These are phyloP conservation scores for Ailanthus altissimus DNA, from an alignment of 345 rosid genomes.

Conservation along the genomic window DNA sequence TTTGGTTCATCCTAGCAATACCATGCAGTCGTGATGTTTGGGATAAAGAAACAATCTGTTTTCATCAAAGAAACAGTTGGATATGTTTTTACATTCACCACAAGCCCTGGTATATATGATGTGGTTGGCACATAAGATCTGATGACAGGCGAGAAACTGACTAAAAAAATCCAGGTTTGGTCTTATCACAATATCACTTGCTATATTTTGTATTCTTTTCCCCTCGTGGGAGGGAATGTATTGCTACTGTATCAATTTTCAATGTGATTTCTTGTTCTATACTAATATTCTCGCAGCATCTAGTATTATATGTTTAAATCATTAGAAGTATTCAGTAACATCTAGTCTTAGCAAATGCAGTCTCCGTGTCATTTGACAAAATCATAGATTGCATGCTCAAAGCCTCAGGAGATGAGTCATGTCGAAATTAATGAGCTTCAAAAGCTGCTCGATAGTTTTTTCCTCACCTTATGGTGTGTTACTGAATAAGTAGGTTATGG, in stretches of 20 bases:
- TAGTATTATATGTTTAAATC: background rate
- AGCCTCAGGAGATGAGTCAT: too few species aligned
- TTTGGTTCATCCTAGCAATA: slow-evolving; percentile 38
- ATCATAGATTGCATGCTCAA: background rate
- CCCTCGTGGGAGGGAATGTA: background rate
- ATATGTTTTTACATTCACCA: background rate
- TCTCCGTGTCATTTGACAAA: background rate
- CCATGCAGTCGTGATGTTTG: slow-evolving; percentile 48
- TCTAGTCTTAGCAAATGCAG: background rate
- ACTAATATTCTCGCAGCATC: background rate
- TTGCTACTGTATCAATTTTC: background rate
- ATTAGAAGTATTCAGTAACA: background rate
- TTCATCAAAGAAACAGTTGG: slow-evolving; percentile 34
- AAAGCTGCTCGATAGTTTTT: too few species aligned
- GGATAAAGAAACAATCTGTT: slow-evolving; percentile 22
- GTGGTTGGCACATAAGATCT: background rate
- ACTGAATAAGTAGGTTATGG: too few species aligned
- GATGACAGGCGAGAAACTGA: background rate
- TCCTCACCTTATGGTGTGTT: too few species aligned
- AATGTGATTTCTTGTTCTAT: background rate
- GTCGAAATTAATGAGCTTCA: too few species aligned
- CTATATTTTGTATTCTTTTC: background rate
- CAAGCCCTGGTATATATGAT: background rate
- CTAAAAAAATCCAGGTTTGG: background rate
- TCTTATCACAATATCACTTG: background rate